These are phyloP conservation scores for Gaertneriomyces sp. DNA, from an alignment of 192 early-diverging fungal species.

Conservation along the genomic window DNA sequence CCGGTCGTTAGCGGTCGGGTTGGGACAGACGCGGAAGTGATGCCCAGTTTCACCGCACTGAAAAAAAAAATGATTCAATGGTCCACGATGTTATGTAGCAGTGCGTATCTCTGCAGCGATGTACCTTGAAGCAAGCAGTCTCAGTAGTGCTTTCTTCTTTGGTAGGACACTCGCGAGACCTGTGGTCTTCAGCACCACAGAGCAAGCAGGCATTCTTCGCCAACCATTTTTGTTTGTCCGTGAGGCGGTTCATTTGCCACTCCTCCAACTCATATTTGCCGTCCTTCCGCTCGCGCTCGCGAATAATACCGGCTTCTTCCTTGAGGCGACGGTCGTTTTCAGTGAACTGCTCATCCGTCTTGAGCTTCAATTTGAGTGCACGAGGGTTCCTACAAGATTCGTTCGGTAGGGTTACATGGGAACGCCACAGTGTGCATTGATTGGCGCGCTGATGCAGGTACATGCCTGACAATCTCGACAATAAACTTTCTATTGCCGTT, in stretches of 20 bases:
- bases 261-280: slow-evolving; percentile 4
- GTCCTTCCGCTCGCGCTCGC: neutral
- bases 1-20: neutral
- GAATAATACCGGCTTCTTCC: slow-evolving; percentile 1
- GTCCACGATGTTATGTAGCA: neutral
- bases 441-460: neutral
- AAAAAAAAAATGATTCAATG: neutral
- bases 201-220: slow-evolving; percentile 4
- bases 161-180: neutral
- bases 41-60: slow-evolving; percentile 2
- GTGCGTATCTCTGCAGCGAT: neutral
- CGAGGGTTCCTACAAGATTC: neutral
- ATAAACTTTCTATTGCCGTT: neutral
- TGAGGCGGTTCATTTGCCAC: slow-evolving; percentile 1
- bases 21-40: slow-evolving; percentile 1
- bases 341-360: neutral
- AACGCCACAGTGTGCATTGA: neutral
- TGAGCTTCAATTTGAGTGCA: slow-evolving; percentile 4
- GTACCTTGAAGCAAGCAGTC: slow-evolving; percentile 4
- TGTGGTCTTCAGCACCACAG: neutral
- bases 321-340: neutral
- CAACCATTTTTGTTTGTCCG: neutral
- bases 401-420: neutral
- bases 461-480: neutral
- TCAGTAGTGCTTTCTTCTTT: neutral